Base-by-base conservation (phyloP, 2,329 filamentous ascomycete species). In the Colletotrichum sojae region DNA sequence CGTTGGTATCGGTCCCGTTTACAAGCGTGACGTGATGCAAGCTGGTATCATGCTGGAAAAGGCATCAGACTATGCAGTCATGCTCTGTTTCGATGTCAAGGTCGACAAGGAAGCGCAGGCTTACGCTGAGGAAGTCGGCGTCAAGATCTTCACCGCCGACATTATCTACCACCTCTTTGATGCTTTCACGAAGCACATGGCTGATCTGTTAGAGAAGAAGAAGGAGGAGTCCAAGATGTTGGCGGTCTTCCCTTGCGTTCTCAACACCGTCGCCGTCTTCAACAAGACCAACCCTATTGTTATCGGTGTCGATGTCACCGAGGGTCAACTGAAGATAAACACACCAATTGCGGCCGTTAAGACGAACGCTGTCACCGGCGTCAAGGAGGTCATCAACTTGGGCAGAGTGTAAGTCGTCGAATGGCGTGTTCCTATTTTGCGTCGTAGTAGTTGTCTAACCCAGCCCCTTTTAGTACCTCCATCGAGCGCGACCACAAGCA, bases 81-180 rank as follows among this genome's bases (percentile, higher is more conserved):
- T 99, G 96, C 90, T 99, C 58, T 98, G 96, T 81, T 99, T 99
- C 87, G 97, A 99, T 80, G 96, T 99, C 83, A 98, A 98, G 85
- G 94, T 99, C 16, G 96, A 99, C 83, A 98, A 97, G 82, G 96
- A 99, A 78, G 96, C 96, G 0, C 90, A 92, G 73, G 87, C 89
- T 10, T 97, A 98, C 76, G 96, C 96, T 12, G 94, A 98, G 18
- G 94, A 98, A 66, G 91, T 97, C 71, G 94, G 94, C 59, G 93
- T 99, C 83, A 98, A 97, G 86, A 93, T 99, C 76, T 99, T 99
- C 85, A 97, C 94, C 3, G 96, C 97, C 3, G 95, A 99, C 81
- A 99, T 99, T 76, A 99, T 99, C 78, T 99, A 99, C 82, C 96
- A 99, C 81, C 86, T 99, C 67, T 99, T 99, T 80, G 97, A 99